These are phyloP conservation scores for Bacidia gigantensis DNA, from an alignment of 495 filamentous ascomycete species.

Conservation along the genomic window DNA sequence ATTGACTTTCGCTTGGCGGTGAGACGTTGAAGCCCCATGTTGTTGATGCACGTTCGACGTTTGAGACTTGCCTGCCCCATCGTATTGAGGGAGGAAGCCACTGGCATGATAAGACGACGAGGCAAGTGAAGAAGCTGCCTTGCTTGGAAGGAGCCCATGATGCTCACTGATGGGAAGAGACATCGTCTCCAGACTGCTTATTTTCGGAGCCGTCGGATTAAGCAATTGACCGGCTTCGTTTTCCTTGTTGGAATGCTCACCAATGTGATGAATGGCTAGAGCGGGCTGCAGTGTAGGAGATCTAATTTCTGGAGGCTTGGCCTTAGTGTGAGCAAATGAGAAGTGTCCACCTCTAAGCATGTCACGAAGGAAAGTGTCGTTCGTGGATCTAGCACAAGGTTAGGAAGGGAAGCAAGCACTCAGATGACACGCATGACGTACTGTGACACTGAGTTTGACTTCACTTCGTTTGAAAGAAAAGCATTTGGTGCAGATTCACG, in stretches of 20 bases:
- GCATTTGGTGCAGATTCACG: neutral
- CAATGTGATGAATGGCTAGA: neutral
- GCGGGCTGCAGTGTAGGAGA: neutral
- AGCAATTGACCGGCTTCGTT: neutral
- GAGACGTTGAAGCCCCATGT: neutral
- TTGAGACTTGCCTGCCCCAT: slow-evolving; percentile 16
- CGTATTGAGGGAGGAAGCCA: slow-evolving; percentile 21
- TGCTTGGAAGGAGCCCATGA: slow-evolving; percentile 13
- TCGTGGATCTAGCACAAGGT: slow-evolving; percentile 5
- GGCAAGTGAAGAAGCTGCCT: slow-evolving; percentile 15
- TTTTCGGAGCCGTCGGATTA: neutral
- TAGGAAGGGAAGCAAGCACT: neutral
- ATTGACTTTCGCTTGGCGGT: slow-evolving; percentile 5
- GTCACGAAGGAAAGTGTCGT: slow-evolving; percentile 13
- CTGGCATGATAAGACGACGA: slow-evolving; percentile 23
- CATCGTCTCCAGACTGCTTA: neutral
- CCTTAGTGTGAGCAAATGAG: neutral
- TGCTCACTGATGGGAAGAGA: slow-evolving; percentile 10
- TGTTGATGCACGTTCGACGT: slow-evolving; percentile 2
- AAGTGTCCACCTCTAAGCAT: slow-evolving; percentile 15
- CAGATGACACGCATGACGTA: neutral
- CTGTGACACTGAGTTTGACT: slow-evolving; percentile 5
- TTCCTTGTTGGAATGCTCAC: neutral
- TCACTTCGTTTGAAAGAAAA: slow-evolving; percentile 2
- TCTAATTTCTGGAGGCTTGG: neutral